Percentiles rank a stretch among this genome's conserved stretches.
These are phyloP conservation scores for Aphanocladium album DNA, from an alignment of 2,329 filamentous ascomycete genomes.

Conservation along the genomic window DNA sequence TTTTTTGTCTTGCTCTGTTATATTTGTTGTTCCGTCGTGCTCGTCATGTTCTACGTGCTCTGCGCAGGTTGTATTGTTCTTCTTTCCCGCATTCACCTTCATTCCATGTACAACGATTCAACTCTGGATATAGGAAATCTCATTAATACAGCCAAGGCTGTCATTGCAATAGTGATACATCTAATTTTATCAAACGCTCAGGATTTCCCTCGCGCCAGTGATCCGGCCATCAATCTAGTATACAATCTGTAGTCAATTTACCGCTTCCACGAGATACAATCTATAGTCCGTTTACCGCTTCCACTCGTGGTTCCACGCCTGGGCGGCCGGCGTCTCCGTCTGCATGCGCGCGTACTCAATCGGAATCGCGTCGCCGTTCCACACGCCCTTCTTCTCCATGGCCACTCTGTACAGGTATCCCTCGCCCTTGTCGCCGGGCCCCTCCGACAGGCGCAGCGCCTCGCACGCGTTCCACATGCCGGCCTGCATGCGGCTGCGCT, in stretches of 20 bases:
- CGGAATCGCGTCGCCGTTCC: conserved; percentile 65
- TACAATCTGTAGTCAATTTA: neutral
- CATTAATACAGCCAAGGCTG: no score
- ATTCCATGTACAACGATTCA: no score
- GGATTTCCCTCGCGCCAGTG: no score
- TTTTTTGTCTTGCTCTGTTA: no score
- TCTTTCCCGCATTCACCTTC: no score
- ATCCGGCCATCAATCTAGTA: no score
- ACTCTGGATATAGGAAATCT: no score
- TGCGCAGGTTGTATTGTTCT: no score
- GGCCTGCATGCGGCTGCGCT: conserved; percentile 74
- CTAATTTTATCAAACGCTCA: neutral
- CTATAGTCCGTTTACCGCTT: conserved; percentile 46
- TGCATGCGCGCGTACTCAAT: conserved; percentile 87
- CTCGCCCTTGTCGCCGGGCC: conserved; percentile 48
- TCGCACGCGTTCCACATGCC: conserved; percentile 83
- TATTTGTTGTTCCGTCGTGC: no score
- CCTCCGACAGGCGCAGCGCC: conserved; percentile 61
- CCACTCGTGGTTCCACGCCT: conserved; percentile 94
- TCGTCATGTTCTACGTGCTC: no score
- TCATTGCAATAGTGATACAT: neutral
- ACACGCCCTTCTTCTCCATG: conserved; percentile 87
- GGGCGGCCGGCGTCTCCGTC: conserved; percentile 72
- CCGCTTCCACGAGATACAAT: neutral
- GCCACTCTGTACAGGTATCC: conserved; percentile 80